Evolutionary conservation across 108 stramenopile genomes (phyloP).

Genomic region (Aurantiochytrium sp.): DNA sequence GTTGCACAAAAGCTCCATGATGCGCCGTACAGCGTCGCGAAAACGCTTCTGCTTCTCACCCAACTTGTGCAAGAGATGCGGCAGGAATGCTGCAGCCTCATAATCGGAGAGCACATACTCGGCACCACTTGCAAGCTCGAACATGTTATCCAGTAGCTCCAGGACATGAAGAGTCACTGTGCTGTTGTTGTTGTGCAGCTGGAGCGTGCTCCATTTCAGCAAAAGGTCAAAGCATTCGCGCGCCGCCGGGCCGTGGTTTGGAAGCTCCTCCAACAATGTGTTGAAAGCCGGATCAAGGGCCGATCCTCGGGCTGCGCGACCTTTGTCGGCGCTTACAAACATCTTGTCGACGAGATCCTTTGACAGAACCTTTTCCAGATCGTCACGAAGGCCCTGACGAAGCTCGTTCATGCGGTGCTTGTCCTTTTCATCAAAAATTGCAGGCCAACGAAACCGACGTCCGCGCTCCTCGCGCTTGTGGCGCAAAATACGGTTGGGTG

Average conservation of each 20-base stretch:
- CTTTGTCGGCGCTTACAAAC: not conserved
- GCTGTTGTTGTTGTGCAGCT: constrained; percentile 7
- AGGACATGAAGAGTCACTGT: not conserved
- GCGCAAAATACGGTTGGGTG: not conserved
- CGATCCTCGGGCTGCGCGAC: not conserved
- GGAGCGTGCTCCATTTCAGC: not conserved
- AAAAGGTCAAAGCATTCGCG: not conserved
- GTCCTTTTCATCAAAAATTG: constrained; percentile 8
- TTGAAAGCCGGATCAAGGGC: constrained; percentile 1
- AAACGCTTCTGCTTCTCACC: constrained; percentile 1
- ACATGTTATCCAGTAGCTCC: not conserved
- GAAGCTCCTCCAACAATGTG: not conserved
- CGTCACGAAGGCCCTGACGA: not conserved
- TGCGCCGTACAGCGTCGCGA: not conserved
- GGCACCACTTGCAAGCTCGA: not conserved
- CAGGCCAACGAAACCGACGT: not conserved
- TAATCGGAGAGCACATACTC: not conserved
- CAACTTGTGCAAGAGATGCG: not conserved
- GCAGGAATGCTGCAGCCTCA: not conserved
- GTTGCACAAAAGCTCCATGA: not conserved
- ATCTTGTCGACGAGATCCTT: not conserved
- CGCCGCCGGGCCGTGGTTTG: not conserved
- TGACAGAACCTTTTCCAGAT: not conserved
- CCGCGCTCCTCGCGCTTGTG: constrained; percentile 20
- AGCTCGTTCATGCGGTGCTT: not conserved